Evolutionary conservation across 768 basidiomycete genomes (phyloP), one percentile per base, ranked within the genome.

Genomic region (Lactarius pseudohatsudake): DNA sequence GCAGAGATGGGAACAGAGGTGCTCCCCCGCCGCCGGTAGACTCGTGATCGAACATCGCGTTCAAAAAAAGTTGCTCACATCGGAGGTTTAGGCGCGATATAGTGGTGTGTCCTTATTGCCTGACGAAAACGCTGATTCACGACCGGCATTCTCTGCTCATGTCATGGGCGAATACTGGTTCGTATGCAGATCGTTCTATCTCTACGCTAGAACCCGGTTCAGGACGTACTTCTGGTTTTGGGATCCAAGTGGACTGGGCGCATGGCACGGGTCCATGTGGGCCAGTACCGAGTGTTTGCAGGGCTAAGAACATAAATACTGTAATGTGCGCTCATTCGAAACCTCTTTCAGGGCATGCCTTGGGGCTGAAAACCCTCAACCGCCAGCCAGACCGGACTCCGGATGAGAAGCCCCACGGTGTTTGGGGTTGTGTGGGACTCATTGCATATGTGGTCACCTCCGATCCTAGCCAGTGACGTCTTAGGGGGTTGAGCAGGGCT

Each of bases 1-100:
- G 65, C 47, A 50, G 61, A 53, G 65, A 61, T 9, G 65, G 61
- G 18, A 43, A 54, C 28, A 53, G 61, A 66, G 65, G 61, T 13
- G 56, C 28, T 13, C 8, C 36, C 36, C 36, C 55, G 16, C 36
- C 55, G 10, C 30, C 26, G 13, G 56, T 34, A 41, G 65, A 66
- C 34, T 58, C 65, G 8, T 66, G 38, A 66, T 13, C 20, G 28
- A 22, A 61, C 47, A 47, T 13, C n/a, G n/a, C 45, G 10, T 45
- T 28, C 28, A 28, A 28, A 28, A 28, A n/a, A 28, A 28, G 28
- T 28, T 28, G 28, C 28, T 22, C n/a, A 10, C 22, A 47, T 34
- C 55, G 32, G 32, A 55, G 26, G 54, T n/a, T 20, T 4, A 22
- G 47, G 47, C 22, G 10, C 47, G 10, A 22, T 22, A 22, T 13